Base-by-base conservation (phyloP, 2,329 filamentous ascomycete genomes). In the Talaromyces sp. region DNA sequence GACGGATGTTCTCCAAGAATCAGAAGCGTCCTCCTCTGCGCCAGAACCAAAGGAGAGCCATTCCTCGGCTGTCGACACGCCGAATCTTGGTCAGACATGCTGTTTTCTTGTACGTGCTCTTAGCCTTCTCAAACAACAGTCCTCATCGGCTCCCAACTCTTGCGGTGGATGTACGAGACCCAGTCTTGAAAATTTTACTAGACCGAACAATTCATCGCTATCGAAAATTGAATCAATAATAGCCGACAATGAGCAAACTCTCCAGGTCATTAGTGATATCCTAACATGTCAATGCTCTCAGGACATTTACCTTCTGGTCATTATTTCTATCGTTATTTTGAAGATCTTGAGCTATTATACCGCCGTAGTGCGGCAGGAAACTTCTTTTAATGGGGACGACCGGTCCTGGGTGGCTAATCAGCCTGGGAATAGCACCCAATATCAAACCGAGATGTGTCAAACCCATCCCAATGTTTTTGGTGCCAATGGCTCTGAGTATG, bases 281-380 rank as follows among this genome's bases (percentile, higher is more conserved):
- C 57, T 60, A 31, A 22, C 22, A 45, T 60, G 57, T n/a, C 57
- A 60, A 45, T 60, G 57, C 39, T 60, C 57, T 3, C 57, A 60
- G 39, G 57, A 60, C 22, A 33, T 22, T 3, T 45, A 60, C 33
- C 37, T 60, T 47, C 39, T 60, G n/a, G 57, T 33, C 39, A 60
- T 60, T 60, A 22, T 60, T 16, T 43, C 57, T 60, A 47, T 60
- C 27, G 39, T 60, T 47, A 60, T 60, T 47, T 60, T 60, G 14
- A 60, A 60, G 31, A 27, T 60, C 37, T 45, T 60, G 39, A 33
- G 27, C 39, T 31, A 33, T 19, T 60, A 60, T 19, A 33, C 57
- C 57, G 39, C 57, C 33, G 16, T 60, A n/a, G 57, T 60, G 39
- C 57, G 57, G 57, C 57, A 60, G 39, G 24, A 35, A 31, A 45